Evolutionary conservation across 2,329 filamentous ascomycete species (phyloP).

Genomic region (Ophiostoma triangulosporum): DNA sequence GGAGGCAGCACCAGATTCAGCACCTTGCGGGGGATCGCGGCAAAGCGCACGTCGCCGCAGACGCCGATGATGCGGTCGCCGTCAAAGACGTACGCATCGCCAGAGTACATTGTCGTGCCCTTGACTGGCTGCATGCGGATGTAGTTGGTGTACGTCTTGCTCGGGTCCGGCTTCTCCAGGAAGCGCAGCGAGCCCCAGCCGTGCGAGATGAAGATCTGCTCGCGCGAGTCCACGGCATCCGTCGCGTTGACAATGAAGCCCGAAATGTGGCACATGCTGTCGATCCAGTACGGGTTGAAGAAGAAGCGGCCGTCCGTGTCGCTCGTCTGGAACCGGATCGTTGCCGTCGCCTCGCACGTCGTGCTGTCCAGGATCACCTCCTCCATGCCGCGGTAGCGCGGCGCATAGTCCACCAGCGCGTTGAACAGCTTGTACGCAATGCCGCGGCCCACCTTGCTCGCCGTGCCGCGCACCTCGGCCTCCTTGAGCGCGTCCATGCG

Average conservation of each 20-base stretch:
- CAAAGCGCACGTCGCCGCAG: constrained; percentile 48
- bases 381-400: constrained; percentile 42
- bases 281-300: constrained; percentile 45
- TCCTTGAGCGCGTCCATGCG: constrained; percentile 44
- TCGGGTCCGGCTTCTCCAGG: constrained; percentile 29
- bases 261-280: constrained; percentile 44
- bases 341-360: constrained; percentile 29
- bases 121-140: constrained; percentile 43
- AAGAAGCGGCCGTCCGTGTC: constrained; percentile 38
- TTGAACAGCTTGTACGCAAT: constrained; percentile 62
- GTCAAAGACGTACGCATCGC: constrained; percentile 42
- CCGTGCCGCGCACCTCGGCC: constrained; percentile 50
- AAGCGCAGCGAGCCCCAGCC: constrained; percentile 43
- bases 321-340: constrained; percentile 32
- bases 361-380: constrained; percentile 41
- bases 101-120: constrained; percentile 36
- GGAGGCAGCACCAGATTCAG: constrained; percentile 55
- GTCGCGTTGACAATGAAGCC: constrained; percentile 49
- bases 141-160: constrained; percentile 41
- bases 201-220: constrained; percentile 45
- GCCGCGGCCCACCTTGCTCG: constrained; percentile 59
- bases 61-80: constrained; percentile 35
- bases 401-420: constrained; percentile 42
- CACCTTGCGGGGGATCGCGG: constrained; percentile 50
- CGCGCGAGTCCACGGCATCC: constrained; percentile 39